Evolutionary conservation across 305 asterid species (phyloP).

Genomic region (Solanum hybrid): DNA sequence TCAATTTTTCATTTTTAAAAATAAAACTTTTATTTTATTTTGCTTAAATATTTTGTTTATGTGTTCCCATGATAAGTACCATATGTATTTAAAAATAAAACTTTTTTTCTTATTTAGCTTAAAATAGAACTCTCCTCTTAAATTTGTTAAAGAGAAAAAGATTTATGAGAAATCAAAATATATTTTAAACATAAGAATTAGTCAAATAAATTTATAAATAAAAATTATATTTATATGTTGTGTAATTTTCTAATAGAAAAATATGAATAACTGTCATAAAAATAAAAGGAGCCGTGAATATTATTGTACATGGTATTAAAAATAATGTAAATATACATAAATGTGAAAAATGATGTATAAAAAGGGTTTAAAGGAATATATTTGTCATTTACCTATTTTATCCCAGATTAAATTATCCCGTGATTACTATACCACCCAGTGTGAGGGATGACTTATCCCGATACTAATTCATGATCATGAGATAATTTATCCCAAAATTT

Average conservation of each 20-base stretch:
- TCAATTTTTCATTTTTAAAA: too few relatives aligned
- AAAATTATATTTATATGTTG: too few relatives aligned
- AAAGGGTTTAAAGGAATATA: too few relatives aligned
- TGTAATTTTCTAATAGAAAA: neutral
- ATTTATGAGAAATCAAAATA: neutral
- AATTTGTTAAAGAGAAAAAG: too few relatives aligned
- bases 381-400: too few relatives aligned
- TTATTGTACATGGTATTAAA: too few relatives aligned
- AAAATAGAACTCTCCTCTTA: neutral
- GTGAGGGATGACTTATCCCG: accelerated
- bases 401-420: accelerated
- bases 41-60: neutral
- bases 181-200: neutral
- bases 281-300: neutral
- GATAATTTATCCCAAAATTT: neutral
- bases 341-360: too few relatives aligned
- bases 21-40: too few relatives aligned
- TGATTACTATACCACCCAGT: neutral
- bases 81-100: too few relatives aligned
- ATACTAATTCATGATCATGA: too few relatives aligned
- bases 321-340: neutral
- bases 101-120: too few relatives aligned
- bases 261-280: neutral
- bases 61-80: neutral
- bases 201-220: too few relatives aligned